phyloP scores from a whole-genome alignment of 1,139 yeast genomes.

The Hansenula sp. region DNA sequence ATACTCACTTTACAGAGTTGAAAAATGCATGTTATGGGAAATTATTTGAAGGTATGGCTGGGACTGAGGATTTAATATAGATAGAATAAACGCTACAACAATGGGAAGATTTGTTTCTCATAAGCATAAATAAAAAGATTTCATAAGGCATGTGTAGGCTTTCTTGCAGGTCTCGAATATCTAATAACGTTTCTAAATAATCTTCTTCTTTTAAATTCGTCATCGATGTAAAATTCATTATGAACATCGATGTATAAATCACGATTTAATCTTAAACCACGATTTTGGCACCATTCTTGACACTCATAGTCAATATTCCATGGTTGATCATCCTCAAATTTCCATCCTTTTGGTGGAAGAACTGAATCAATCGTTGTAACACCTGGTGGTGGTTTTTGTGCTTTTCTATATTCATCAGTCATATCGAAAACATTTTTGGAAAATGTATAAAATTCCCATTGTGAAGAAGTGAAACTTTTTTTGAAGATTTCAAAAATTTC shows the following conservation, averaged over 20 bases:
- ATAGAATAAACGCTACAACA: neutral
- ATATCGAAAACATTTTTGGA: conserved; percentile 49
- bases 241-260: conserved; percentile 42
- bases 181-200: conserved; percentile 46
- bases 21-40: conserved; percentile 44
- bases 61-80: conserved; percentile 17
- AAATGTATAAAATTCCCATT: conserved; percentile 55
- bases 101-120: no score
- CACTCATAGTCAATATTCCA: conserved; percentile 67
- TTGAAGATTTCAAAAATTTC: conserved; percentile 75
- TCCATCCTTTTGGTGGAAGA: conserved; percentile 72
- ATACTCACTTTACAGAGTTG: conserved; percentile 46
- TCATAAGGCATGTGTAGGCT: conserved; percentile 22
- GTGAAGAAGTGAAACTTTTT: conserved; percentile 54
- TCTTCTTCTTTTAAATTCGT: conserved; percentile 53
- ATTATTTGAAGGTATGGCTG: conserved; percentile 54
- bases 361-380: conserved; percentile 52
- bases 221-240: conserved; percentile 49
- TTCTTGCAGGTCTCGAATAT: conserved; percentile 39
- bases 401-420: conserved; percentile 43
- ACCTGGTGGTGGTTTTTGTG: conserved; percentile 67
- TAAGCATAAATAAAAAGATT: neutral
- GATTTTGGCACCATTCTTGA: conserved; percentile 44
- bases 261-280: conserved; percentile 47
- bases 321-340: conserved; percentile 56